These are phyloP conservation scores for Avena eriantha DNA, from an alignment of 176 grass and related monocot genomes.

Conservation along the genomic window DNA sequence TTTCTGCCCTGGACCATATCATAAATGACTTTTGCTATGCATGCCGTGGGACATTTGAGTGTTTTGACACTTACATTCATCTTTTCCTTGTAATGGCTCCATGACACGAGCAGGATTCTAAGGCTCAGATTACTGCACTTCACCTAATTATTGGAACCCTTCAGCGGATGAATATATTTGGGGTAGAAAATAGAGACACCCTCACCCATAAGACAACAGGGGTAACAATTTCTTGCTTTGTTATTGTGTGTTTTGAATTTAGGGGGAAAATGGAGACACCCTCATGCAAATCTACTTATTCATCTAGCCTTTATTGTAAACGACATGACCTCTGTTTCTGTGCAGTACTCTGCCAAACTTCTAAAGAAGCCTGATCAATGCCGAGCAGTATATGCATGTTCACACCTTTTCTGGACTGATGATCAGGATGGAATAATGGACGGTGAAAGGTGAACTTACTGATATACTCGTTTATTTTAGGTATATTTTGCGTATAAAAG, in stretches of 20 bases:
- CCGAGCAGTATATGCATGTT: slow-evolving; percentile 98
- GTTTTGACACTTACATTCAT: not conserved
- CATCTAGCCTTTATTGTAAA: not conserved
- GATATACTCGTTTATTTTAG: not conserved
- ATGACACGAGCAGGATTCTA: slow-evolving; percentile 80
- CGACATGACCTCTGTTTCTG: slow-evolving; percentile 34
- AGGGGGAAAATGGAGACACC: no score
- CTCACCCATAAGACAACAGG: slow-evolving; percentile 98
- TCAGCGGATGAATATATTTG: slow-evolving; percentile 95
- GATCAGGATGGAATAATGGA: slow-evolving; percentile 99
- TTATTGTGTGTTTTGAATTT: slow-evolving; percentile 11
- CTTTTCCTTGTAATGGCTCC: slow-evolving; percentile 32
- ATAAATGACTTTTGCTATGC: not conserved
- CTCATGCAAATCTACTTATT: not conserved
- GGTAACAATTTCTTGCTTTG: slow-evolving; percentile 59
- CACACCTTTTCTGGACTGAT: slow-evolving; percentile 98
- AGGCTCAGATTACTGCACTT: slow-evolving; percentile 98
- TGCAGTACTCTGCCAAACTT: slow-evolving; percentile 98
- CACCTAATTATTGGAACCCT: slow-evolving; percentile 97
- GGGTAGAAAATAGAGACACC: slow-evolving; percentile 97
- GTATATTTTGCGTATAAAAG: slow-evolving; percentile 25
- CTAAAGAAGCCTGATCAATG: slow-evolving; percentile 98
- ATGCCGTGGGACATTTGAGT: slow-evolving; percentile 24
- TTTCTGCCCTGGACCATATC: not conserved
- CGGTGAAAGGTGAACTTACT: slow-evolving; percentile 84